Evolutionary conservation across 805 yeast species (phyloP).

Genomic region (Yamadazyma ubonensis): DNA sequence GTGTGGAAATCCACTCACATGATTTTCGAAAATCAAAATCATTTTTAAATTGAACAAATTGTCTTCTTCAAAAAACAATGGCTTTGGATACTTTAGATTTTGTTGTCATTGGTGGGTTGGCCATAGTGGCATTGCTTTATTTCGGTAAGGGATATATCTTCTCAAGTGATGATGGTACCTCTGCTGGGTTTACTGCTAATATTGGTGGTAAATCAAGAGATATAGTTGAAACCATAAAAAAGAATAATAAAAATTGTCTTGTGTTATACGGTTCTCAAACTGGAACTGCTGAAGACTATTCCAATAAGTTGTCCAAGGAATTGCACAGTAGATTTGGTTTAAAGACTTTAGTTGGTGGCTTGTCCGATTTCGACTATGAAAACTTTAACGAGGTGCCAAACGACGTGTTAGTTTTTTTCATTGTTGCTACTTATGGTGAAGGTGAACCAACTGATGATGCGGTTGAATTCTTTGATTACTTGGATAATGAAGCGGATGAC

Average conservation of each 20-base stretch:
- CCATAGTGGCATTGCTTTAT: slow-evolving; percentile 64
- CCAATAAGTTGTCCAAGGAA: slow-evolving; percentile 86
- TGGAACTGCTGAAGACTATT: slow-evolving; percentile 98
- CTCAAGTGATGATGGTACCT: slow-evolving; percentile 27
- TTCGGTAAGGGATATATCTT: slow-evolving; percentile 59
- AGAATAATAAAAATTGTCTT: slow-evolving; percentile 69
- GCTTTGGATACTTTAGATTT: slow-evolving; percentile 73
- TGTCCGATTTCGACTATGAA: slow-evolving; percentile 86
- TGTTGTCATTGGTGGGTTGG: slow-evolving; percentile 62
- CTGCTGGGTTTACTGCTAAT: slow-evolving; percentile 31
- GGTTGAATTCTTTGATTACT: slow-evolving; percentile 67
- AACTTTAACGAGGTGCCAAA: slow-evolving; percentile 62
- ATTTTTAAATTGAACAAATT: too few relatives aligned
- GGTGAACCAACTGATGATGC: slow-evolving; percentile 98
- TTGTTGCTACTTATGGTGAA: slow-evolving; percentile 95
- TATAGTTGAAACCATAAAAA: slow-evolving; percentile 54
- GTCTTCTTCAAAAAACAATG: too few relatives aligned
- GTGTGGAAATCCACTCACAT: slow-evolving; percentile 3
- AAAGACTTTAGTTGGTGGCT: slow-evolving; percentile 80
- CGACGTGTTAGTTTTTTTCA: slow-evolving; percentile 59
- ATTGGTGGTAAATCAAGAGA: slow-evolving; percentile 49
- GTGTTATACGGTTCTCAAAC: slow-evolving; percentile 95
- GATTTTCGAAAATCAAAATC: slow-evolving; percentile 1
- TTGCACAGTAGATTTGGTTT: slow-evolving; percentile 78
- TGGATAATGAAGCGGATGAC: slow-evolving; percentile 56